Percentiles rank a stretch among this genome's conserved stretches.
These are phyloP conservation scores for Vachellia collinsii DNA, from an alignment of 306 rosid genomes.

Conservation along the genomic window DNA sequence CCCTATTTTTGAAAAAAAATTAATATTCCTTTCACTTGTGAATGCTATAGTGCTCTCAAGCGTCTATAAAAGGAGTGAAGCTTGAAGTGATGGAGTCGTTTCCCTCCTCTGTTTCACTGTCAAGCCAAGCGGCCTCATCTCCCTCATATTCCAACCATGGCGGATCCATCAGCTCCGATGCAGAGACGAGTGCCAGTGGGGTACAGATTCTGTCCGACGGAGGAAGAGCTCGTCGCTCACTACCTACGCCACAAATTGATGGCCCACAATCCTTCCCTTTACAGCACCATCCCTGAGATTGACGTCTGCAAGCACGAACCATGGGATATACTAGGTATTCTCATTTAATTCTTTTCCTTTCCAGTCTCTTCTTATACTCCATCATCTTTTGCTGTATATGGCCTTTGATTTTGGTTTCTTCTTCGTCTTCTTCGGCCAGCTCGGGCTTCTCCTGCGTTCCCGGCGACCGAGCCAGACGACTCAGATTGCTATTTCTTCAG, in stretches of 20 bases:
- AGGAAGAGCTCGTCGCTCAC: constrained; percentile 58
- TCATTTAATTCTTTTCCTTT: background rate
- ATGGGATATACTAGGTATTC: constrained; percentile 28
- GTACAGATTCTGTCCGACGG: constrained; percentile 70
- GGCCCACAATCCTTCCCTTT: constrained; percentile 4
- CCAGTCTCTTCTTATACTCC: background rate
- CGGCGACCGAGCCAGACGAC: constrained; percentile 44
- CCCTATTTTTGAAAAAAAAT: no score
- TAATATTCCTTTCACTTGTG: no score
- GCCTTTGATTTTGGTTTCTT: background rate
- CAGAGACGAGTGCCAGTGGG: constrained; percentile 44
- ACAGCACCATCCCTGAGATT: constrained; percentile 43
- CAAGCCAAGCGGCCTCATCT: background rate
- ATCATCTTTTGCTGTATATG: background rate
- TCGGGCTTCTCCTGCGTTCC: constrained; percentile 21
- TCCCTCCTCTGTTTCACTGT: background rate
- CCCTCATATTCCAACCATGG: constrained; percentile 21
- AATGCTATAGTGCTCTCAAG: background rate
- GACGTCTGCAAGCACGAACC: constrained; percentile 62
- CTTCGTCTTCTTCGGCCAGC: background rate
- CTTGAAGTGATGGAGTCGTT: background rate
- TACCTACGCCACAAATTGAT: constrained; percentile 51
- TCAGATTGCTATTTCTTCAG: constrained; percentile 65
- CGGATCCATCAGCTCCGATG: background rate
- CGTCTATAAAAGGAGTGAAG: background rate